These are phyloP conservation scores for Phyllosticta paracitricarpa DNA, from an alignment of 2,329 filamentous ascomycete genomes.

Conservation along the genomic window DNA sequence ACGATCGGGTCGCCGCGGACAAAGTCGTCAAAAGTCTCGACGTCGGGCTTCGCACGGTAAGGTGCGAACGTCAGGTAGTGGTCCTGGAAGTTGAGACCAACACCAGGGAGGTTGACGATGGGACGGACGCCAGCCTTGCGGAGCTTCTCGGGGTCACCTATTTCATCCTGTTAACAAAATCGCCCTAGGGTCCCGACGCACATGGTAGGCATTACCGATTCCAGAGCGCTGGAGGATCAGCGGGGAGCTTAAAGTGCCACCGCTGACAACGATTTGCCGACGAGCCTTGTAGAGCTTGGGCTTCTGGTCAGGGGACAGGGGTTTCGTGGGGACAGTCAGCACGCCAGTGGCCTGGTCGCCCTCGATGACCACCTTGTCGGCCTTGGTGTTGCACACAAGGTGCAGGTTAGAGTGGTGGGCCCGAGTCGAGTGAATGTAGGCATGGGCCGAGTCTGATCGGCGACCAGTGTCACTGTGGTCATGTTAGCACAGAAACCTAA, in stretches of 20 bases:
- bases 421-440: constrained; percentile 67
- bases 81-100: constrained; percentile 69
- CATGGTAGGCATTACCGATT: constrained; percentile 36
- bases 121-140: constrained; percentile 57
- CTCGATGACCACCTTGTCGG: constrained; percentile 67
- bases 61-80: constrained; percentile 52
- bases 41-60: constrained; percentile 63
- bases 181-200: neutral
- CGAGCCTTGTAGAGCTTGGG: constrained; percentile 54
- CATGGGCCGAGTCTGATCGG: constrained; percentile 67
- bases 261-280: constrained; percentile 64
- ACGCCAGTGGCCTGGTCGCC: constrained; percentile 63
- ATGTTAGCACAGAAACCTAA: neutral
- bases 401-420: constrained; percentile 61
- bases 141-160: constrained; percentile 59
- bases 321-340: constrained; percentile 60
- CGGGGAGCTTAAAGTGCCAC: constrained; percentile 63
- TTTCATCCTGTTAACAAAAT: constrained; percentile 1
- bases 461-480: constrained; percentile 46
- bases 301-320: constrained; percentile 45
- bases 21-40: constrained; percentile 74
- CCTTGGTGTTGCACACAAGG: constrained; percentile 64
- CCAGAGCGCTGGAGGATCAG: constrained; percentile 67
- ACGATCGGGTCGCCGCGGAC: constrained; percentile 61
- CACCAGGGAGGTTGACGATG: constrained; percentile 60